Evolutionary conservation across 176 grass and related monocot genomes (phyloP), one percentile per base, ranked within the genome.

Genomic region (Coix lacrymajobi): DNA sequence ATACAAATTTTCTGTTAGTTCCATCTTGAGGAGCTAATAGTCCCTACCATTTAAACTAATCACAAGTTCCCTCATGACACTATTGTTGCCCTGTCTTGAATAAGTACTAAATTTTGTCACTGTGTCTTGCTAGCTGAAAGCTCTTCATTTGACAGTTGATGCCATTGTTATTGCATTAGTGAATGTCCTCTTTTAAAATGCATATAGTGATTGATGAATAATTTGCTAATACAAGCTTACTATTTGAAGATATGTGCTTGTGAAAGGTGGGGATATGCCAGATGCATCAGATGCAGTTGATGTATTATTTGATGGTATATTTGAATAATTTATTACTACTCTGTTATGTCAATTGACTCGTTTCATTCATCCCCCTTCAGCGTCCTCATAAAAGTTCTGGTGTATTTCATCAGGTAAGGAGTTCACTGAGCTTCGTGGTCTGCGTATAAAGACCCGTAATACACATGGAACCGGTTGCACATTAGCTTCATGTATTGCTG

Each of bases 391-490:
- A 14, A 73, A 67, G n/a, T 75, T 78, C 29, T 51, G 57, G 76
- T 5, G 28, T 62, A 22, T 51, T 73, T 69, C 19, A 85, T 57
- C 85, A 98, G 96, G 96, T 28, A 90, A 98, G 87, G 90, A 87
- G n/a, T 98, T 87, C 71, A 74, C 91, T 66, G 96, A 90, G 68
- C 78, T 98, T 69, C 87, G 11, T 29, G 96, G 92, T 11, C 71
- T 76, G 69, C 96, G 89, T 64, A 71, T 98, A 80, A 87, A 87
- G 78, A 95, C 92, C 40, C 79, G 20, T 43, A 98, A 98, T 39
- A 93, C 92, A 41, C 93, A 98, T 75, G 96, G 96, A 86, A 98
- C 96, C 34, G 93, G 96, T 62, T 98, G 96, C 91, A 98, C 96
- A 84, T 79, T 98, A 62, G 92, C 96, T 67, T 98, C 96, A 63